A percentile compares a stretch with the other conserved stretches of the same genome.
Conservation (phyloP, 1,284 basidiomycete genomes). For the Rhodotorula glutinis region DNA sequence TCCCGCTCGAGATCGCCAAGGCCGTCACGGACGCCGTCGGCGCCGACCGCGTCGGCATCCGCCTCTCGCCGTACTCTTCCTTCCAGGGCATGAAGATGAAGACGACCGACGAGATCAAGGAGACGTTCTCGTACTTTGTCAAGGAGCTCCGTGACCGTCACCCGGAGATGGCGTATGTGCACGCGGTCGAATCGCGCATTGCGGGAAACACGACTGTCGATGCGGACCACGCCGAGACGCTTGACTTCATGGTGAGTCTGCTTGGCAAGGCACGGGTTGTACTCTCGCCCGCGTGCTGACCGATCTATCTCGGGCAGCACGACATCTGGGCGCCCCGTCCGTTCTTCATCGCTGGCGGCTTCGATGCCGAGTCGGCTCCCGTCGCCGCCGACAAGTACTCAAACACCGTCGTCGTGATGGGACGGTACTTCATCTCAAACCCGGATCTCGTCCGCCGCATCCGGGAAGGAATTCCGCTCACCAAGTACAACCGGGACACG, state of each 20-base stretch:
- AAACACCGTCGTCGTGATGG: slow-evolving; percentile 53
- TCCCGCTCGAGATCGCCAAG: slow-evolving; percentile 57
- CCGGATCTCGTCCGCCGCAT: slow-evolving; percentile 59
- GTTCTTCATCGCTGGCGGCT: slow-evolving; percentile 46
- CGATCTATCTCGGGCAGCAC: slow-evolving; percentile 2
- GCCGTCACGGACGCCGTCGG: slow-evolving; percentile 56
- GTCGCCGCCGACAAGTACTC: slow-evolving; percentile 47
- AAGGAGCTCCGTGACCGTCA: slow-evolving; percentile 48
- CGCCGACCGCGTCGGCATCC: slow-evolving; percentile 54
- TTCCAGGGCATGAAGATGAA: slow-evolving; percentile 38
- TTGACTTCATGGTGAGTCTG: slow-evolving; percentile 32
- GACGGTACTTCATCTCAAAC: slow-evolving; percentile 53
- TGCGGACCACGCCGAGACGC: slow-evolving; percentile 22
- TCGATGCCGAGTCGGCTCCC: slow-evolving; percentile 43
- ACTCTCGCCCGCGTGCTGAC: not conserved
- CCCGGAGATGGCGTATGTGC: slow-evolving; percentile 57
- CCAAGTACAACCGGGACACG: slow-evolving; percentile 33
- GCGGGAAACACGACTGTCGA: slow-evolving; percentile 32
- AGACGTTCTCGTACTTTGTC: slow-evolving; percentile 47
- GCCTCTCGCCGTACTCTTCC: slow-evolving; percentile 55
- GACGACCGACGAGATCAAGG: slow-evolving; percentile 34
- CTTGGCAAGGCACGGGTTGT: too few species aligned
- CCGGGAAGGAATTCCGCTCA: slow-evolving; percentile 45
- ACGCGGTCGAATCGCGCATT: slow-evolving; percentile 49
- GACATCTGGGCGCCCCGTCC: slow-evolving; percentile 27